Percentiles rank a stretch among this genome's conserved stretches.
Evolutionary conservation across 140 eudicot species (phyloP).

Genomic region (Ambrosia hybrid): DNA sequence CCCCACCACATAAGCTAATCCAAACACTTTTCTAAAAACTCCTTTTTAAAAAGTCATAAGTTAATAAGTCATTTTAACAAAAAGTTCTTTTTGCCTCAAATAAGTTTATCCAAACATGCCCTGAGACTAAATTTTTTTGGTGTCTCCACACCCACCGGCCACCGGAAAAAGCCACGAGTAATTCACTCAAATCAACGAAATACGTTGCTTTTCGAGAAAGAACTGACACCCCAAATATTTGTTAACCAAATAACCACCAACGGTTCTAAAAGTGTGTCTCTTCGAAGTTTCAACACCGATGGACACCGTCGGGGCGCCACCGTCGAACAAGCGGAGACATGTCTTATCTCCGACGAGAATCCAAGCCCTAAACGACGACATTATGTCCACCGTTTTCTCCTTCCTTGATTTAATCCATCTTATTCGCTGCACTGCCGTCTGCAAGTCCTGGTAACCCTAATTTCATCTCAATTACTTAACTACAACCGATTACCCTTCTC

Average conservation of each 20-base stretch:
- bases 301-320: slow-evolving; percentile 36
- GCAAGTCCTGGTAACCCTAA: slow-evolving; percentile 68
- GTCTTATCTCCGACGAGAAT: slow-evolving; percentile 30
- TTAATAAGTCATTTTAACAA: no score
- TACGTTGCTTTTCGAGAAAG: no score
- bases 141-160: no score
- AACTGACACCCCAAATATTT: no score
- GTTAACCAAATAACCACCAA: neutral
- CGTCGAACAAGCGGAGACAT: slow-evolving; percentile 41
- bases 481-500: neutral
- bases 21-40: no score
- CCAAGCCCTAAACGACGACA: slow-evolving; percentile 50
- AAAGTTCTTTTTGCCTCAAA: no score
- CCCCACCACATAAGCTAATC: no score
- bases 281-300: slow-evolving; percentile 7
- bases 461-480: neutral
- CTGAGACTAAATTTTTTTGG: no score
- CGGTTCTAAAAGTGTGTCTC: neutral
- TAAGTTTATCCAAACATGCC: no score
- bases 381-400: slow-evolving; percentile 54
- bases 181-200: no score
- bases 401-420: slow-evolving; percentile 69
- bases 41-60: no score
- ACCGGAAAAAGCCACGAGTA: no score
- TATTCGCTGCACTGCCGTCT: slow-evolving; percentile 79